phyloP scores from a whole-genome alignment of 495 filamentous ascomycete genomes.

The Rhypophila decipiens region DNA sequence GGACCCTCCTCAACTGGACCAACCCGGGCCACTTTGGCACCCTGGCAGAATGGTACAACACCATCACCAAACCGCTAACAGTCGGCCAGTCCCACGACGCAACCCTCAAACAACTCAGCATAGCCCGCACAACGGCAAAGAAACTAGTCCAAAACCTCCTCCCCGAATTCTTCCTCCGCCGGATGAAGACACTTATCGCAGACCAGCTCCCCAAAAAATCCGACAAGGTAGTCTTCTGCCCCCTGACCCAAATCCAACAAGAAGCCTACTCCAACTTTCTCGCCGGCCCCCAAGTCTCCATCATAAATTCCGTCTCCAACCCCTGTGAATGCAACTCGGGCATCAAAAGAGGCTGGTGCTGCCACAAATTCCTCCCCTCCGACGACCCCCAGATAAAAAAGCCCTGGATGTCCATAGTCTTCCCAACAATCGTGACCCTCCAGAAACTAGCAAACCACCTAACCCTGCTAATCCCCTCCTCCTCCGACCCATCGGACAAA shows the following conservation, averaged over 20 bases:
- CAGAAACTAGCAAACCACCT: constrained; percentile 92
- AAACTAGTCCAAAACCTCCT: constrained; percentile 83
- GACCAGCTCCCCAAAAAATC: constrained; percentile 94
- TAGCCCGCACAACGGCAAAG: constrained; percentile 74
- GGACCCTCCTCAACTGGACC: constrained; percentile 95
- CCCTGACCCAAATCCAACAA: constrained; percentile 72
- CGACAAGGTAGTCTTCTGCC: constrained; percentile 93
- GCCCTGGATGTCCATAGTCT: constrained; percentile 73
- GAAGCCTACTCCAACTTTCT: constrained; percentile 82
- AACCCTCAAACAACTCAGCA: constrained; percentile 74
- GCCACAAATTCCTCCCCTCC: constrained; percentile 51
- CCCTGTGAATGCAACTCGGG: constrained; percentile 63
- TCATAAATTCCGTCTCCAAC: constrained; percentile 61
- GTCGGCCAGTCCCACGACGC: constrained; percentile 87
- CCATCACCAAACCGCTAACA: constrained; percentile 72
- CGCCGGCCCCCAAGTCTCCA: constrained; percentile 60
- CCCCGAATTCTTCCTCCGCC: constrained; percentile 84
- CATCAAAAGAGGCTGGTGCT: constrained; percentile 79
- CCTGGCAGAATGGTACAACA: constrained; percentile 65
- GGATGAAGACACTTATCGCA: constrained; percentile 90
- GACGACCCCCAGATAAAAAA: too few species aligned
- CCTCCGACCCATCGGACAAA: constrained; percentile 63
- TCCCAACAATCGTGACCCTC: constrained; percentile 74
- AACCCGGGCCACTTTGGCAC: constrained; percentile 86
- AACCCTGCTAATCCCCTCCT: constrained; percentile 75